phyloP scores from a whole-genome alignment of 2,329 filamentous ascomycete species.

The Pleoardoris graminearum region DNA sequence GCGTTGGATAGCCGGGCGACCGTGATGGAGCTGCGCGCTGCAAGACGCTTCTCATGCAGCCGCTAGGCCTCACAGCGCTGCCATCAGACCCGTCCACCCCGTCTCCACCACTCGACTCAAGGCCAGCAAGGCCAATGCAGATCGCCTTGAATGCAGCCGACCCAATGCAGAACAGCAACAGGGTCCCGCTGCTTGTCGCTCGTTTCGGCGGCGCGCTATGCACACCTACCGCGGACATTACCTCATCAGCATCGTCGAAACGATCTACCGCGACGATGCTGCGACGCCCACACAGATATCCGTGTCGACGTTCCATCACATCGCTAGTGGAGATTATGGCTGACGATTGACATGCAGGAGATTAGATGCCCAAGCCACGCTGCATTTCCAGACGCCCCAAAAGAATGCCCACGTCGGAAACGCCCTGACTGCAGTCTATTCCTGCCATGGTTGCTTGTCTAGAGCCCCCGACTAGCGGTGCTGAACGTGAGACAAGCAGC shows the following conservation, averaged over 20 bases:
- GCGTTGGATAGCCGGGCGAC: constrained; percentile 19
- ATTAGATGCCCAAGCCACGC: constrained; percentile 21
- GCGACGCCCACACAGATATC: constrained; percentile 22
- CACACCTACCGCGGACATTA: constrained; percentile 21
- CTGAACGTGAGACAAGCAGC: constrained; percentile 24
- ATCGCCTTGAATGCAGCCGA: constrained; percentile 34
- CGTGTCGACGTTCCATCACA: constrained; percentile 37
- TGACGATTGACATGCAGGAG: constrained; percentile 26
- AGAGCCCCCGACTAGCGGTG: constrained; percentile 3
- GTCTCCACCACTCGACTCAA: constrained; percentile 29
- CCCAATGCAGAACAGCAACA: constrained; percentile 34
- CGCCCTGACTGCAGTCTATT: constrained; percentile 11
- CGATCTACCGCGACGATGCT: constrained; percentile 14
- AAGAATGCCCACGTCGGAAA: constrained; percentile 17
- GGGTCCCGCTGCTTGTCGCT: constrained; percentile 26
- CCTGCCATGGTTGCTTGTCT: constrained; percentile 5
- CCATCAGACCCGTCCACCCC: constrained; percentile 26
- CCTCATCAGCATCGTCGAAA: constrained; percentile 23
- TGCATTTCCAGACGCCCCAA: constrained; percentile 14
- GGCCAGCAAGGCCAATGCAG: constrained; percentile 31
- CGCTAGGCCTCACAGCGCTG: constrained; percentile 29
- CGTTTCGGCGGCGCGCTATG: constrained; percentile 24
- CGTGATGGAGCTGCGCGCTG: constrained; percentile 36
- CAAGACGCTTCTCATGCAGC: constrained; percentile 19
- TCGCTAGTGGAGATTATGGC: constrained; percentile 23